Evolutionary conservation across 352 stramenopile species (phyloP), one percentile per base, ranked within the genome.

Genomic region (Phytophthora fragariae): DNA sequence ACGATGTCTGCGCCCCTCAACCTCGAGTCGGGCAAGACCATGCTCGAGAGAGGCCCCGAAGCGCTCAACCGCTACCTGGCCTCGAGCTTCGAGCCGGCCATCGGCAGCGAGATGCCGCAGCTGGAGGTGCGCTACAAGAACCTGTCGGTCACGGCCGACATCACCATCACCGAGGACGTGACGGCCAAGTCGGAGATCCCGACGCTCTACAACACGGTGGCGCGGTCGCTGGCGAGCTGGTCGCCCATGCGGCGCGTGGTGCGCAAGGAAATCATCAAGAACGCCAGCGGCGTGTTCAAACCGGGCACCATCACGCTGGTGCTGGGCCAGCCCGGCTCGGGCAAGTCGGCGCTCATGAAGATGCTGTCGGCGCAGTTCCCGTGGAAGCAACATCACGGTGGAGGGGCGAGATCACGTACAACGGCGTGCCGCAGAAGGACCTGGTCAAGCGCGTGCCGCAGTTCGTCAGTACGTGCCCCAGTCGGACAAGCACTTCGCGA

Each of bases 81-180:
- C 1, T 35, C 62, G 56, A 77, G 70, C 52, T 47, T 85, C 19
- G 73, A 88, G 65, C 52, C 63, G 15, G 54, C 81, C 39, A 53
- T 83, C 15, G 81, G 81, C 44, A 74, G 71, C 21, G 64, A 62
- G 37, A 72, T 88, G 65, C 81, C 81, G 35, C 76, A 86, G 62
- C 74, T 85, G 63, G 81, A 88, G 65, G 72, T 88, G 55, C 81
- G 79, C 41, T 84, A 86, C 56, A 59, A 82, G 24, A 62, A 88
- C 59, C 60, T 88, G 47, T 80, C 76, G 19, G 53, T 85, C 55
- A 68, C 73, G 39, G 81, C 81, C 24, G 68, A 87, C 55, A 63
- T 75, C 57, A 68, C 62, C 11, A 41, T 70, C 27, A 59, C 81
- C 21, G 31, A 65, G 55, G 68, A 70, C 31, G 68, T 75, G 24